phyloP scores from a whole-genome alignment of 768 basidiomycete genomes.

The Kwoniella bestiolae region DNA sequence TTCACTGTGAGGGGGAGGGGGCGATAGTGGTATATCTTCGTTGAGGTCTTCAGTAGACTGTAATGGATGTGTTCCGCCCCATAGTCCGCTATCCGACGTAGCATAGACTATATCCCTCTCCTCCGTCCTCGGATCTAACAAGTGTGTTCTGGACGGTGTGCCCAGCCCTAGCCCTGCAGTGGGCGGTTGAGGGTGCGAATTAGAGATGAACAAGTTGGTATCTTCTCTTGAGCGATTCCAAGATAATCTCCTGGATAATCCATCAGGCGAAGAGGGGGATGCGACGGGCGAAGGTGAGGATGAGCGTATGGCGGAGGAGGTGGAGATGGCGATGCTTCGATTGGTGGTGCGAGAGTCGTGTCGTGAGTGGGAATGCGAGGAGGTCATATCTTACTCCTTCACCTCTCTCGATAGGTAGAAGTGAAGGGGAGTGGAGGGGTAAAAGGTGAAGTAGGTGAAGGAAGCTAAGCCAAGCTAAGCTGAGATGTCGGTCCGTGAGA shows the following conservation, averaged over 20 bases:
- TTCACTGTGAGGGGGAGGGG: not conserved
- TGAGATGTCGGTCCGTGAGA: too few relatives aligned
- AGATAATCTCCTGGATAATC: slow-evolving; percentile 37
- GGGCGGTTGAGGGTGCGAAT: not conserved
- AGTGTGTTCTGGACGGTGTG: slow-evolving; percentile 14
- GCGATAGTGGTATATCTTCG: slow-evolving; percentile 8
- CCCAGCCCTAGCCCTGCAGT: not conserved
- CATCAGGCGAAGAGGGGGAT: slow-evolving; percentile 46
- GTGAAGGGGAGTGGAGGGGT: not conserved
- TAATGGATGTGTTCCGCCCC: slow-evolving; percentile 18
- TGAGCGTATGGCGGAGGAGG: slow-evolving; percentile 22
- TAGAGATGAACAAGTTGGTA: not conserved
- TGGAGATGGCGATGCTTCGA: slow-evolving; percentile 28
- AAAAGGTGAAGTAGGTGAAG: too few relatives aligned
- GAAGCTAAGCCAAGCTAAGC: too few relatives aligned
- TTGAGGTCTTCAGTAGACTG: not conserved
- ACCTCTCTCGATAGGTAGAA: not conserved
- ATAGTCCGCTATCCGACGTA: slow-evolving; percentile 3
- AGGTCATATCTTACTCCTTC: slow-evolving; percentile 1
- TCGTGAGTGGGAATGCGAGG: not conserved
- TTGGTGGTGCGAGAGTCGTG: slow-evolving; percentile 10
- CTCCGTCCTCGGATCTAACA: slow-evolving; percentile 12
- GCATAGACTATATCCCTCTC: slow-evolving; percentile 23
- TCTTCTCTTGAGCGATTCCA: slow-evolving; percentile 33
- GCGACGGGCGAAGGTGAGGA: slow-evolving; percentile 37